A percentile compares a stretch with the other conserved stretches of the same genome.
Evolutionary conservation across 345 rosid genomes (phyloP).

Genomic region (Pugionium cornutum): DNA sequence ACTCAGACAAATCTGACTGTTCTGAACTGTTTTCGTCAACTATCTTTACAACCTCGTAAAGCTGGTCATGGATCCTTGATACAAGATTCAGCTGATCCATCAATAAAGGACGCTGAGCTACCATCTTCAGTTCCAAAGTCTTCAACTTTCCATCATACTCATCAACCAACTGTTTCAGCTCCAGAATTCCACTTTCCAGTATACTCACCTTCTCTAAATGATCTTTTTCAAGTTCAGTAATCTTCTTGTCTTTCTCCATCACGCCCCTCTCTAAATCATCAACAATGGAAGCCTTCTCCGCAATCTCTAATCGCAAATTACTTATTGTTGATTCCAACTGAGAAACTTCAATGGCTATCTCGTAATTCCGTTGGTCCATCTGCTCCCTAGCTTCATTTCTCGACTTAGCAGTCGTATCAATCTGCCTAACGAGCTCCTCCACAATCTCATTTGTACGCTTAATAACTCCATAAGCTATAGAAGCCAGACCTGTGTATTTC

Average conservation of each 20-base stretch:
- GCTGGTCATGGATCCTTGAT: slow-evolving; percentile 69
- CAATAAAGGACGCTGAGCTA: slow-evolving; percentile 70
- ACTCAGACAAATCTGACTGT: slow-evolving; percentile 73
- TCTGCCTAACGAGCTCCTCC: slow-evolving; percentile 85
- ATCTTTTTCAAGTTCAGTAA: slow-evolving; percentile 54
- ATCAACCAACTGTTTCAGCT: slow-evolving; percentile 61
- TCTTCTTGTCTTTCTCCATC: slow-evolving; percentile 60
- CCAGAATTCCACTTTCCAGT: slow-evolving; percentile 57
- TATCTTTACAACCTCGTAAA: slow-evolving; percentile 58
- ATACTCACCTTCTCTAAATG: slow-evolving; percentile 48
- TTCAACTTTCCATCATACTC: slow-evolving; percentile 78
- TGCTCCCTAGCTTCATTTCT: slow-evolving; percentile 90
- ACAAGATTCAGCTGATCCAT: slow-evolving; percentile 83
- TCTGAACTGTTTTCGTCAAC: slow-evolving; percentile 63
- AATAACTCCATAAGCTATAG: slow-evolving; percentile 84
- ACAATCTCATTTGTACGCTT: slow-evolving; percentile 92
- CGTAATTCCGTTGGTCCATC: slow-evolving; percentile 92
- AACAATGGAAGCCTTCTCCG: slow-evolving; percentile 50
- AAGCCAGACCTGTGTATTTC: slow-evolving; percentile 76
- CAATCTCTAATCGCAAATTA: slow-evolving; percentile 70
- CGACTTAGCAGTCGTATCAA: slow-evolving; percentile 58
- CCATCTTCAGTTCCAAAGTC: slow-evolving; percentile 61
- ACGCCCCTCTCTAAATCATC: slow-evolving; percentile 62
- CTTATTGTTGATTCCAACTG: slow-evolving; percentile 88
- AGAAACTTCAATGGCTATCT: slow-evolving; percentile 97